These are phyloP conservation scores for Phycomyces nitens DNA, from an alignment of 192 early-diverging fungal species.

Conservation along the genomic window DNA sequence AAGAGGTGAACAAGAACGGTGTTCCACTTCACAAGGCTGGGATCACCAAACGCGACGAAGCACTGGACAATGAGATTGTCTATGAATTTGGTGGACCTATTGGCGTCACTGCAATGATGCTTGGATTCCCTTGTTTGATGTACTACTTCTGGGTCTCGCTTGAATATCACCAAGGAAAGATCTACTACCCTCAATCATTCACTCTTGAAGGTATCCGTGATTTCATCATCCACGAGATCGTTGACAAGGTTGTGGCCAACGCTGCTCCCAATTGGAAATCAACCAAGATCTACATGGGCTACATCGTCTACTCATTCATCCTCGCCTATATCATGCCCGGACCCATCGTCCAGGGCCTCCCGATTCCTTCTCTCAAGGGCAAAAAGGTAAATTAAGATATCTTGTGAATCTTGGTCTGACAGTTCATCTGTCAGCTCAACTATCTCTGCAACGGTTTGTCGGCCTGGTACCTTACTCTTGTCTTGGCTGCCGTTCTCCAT, in stretches of 20 bases:
- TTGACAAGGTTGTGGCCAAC: conserved; percentile 43
- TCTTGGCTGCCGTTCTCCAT: conserved; percentile 43
- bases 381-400: conserved; percentile 27
- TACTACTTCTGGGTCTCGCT: conserved; percentile 72
- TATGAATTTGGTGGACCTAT: conserved; percentile 72
- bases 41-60: conserved; percentile 44
- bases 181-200: conserved; percentile 36
- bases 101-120: conserved; percentile 67
- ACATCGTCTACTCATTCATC: conserved; percentile 53
- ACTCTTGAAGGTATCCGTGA: conserved; percentile 34
- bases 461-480: conserved; percentile 47
- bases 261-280: conserved; percentile 50
- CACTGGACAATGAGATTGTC: conserved; percentile 59
- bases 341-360: conserved; percentile 61
- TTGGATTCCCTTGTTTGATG: conserved; percentile 71
- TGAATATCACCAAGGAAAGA: conserved; percentile 59
- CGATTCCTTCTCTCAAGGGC: conserved; percentile 60
- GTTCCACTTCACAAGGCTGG: conserved; percentile 29
- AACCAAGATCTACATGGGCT: conserved; percentile 59
- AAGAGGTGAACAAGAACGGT: conserved; percentile 11
- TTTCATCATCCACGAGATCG: conserved; percentile 42
- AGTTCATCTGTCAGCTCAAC: conserved; percentile 34
- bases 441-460: conserved; percentile 55
- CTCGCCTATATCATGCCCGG: conserved; percentile 66
- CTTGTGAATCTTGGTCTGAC: conserved; percentile 2